Evolutionary conservation across 371 early-diverging fungal species (phyloP).

Genomic region (Zychaea mexicana): DNA sequence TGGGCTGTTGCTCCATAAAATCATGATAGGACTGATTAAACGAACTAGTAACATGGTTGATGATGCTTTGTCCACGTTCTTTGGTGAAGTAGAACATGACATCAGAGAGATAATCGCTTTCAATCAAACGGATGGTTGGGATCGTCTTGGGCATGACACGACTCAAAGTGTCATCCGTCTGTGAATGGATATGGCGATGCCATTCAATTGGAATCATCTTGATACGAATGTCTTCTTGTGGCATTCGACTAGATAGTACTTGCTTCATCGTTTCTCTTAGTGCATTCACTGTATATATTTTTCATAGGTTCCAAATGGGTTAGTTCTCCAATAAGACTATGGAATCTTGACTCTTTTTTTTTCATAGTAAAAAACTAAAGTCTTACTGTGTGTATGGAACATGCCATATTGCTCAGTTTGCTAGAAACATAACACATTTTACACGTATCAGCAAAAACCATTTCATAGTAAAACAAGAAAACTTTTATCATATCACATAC

Average conservation of each 20-base stretch:
- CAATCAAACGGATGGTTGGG: conserved; percentile 55
- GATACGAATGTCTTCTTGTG: conserved; percentile 42
- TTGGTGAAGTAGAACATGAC: conserved; percentile 61
- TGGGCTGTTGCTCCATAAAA: conserved; percentile 53
- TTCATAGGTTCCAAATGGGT: not conserved
- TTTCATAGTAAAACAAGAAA: not conserved
- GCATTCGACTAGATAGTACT: conserved; percentile 53
- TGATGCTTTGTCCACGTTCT: conserved; percentile 55
- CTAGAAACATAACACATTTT: conserved; percentile 6
- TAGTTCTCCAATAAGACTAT: not conserved
- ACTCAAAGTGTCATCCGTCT: conserved; percentile 37
- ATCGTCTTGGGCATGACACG: conserved; percentile 65
- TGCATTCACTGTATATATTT: conserved; percentile 36
- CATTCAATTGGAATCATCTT: conserved; percentile 59
- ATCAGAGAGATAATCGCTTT: conserved; percentile 69
- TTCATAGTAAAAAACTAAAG: not conserved
- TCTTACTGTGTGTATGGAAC: conserved; percentile 56
- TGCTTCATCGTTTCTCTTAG: conserved; percentile 55
- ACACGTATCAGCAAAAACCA: too few species aligned
- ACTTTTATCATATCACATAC: conserved; percentile 13
- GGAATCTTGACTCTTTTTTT: not conserved
- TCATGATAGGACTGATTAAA: conserved; percentile 58
- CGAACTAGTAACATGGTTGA: conserved; percentile 53
- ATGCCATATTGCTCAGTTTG: conserved; percentile 61
- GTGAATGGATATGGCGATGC: conserved; percentile 56